These are phyloP conservation scores for Coniochaeta sp. DNA, from an alignment of 2,329 filamentous ascomycete genomes.

Conservation along the genomic window DNA sequence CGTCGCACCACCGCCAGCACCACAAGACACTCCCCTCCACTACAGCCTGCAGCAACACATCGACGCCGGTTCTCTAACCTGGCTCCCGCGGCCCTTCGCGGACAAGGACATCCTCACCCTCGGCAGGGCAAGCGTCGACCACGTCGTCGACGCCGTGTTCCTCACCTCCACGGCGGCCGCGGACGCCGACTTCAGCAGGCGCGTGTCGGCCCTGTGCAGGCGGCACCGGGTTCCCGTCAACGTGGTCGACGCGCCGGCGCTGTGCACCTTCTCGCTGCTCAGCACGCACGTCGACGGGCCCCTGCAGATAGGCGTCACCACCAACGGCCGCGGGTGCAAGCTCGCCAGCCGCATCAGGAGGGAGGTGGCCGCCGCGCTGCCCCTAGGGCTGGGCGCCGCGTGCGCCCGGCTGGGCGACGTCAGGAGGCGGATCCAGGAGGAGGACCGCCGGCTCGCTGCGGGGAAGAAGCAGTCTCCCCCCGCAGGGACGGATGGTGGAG, in stretches of 20 bases:
- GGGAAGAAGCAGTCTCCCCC: slow-evolving; percentile 14
- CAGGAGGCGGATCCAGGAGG: slow-evolving; percentile 63
- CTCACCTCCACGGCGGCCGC: slow-evolving; percentile 56
- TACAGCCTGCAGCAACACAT: slow-evolving; percentile 54
- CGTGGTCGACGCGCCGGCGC: slow-evolving; percentile 75
- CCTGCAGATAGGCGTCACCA: slow-evolving; percentile 90
- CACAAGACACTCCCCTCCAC: slow-evolving; percentile 34
- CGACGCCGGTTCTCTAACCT: slow-evolving; percentile 58
- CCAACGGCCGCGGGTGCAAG: slow-evolving; percentile 91
- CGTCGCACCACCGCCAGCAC: slow-evolving; percentile 51
- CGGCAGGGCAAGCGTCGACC: slow-evolving; percentile 71
- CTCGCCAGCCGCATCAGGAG: slow-evolving; percentile 81
- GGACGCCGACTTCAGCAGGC: slow-evolving; percentile 37
- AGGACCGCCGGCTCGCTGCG: slow-evolving; percentile 45
- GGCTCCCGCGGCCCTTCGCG: slow-evolving; percentile 59
- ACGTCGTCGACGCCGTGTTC: slow-evolving; percentile 86
- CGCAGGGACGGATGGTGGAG: slow-evolving; percentile 28
- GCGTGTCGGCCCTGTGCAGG: slow-evolving; percentile 69
- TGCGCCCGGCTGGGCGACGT: slow-evolving; percentile 72
- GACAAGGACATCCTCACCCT: slow-evolving; percentile 66
- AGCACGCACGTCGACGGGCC: slow-evolving; percentile 87
- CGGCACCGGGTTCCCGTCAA: slow-evolving; percentile 85
- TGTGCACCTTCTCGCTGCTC: slow-evolving; percentile 85
- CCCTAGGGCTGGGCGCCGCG: slow-evolving; percentile 65
- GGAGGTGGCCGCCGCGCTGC: slow-evolving; percentile 77